Base-by-base conservation (phyloP, 2,329 filamentous ascomycete species). In the Aureobasidium sp. region DNA sequence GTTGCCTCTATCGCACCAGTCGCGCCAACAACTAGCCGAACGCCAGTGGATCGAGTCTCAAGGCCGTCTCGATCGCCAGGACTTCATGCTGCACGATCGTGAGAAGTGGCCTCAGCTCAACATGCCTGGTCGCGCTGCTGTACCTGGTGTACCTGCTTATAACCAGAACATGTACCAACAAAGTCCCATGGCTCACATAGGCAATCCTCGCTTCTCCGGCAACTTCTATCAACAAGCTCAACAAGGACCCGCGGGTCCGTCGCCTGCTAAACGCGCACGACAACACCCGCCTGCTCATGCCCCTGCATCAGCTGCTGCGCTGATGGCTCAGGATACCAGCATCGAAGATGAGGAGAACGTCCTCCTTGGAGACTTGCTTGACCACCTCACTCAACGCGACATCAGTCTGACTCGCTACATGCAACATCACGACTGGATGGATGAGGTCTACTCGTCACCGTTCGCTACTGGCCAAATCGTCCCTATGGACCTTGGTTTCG, bases 401-500 rank as follows among this genome's bases (percentile, higher is more conserved):
- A 88, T 99, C 64, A 96, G 91, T 68, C 80, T 90, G 64, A 85
- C 86, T 66, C 85, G 94, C 61, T 99, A 97, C 74, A 88, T 88
- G 72, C 91, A 97, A 71, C 95, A 99, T 69, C 93, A 99, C 70
- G 91, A 96, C 73, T 97, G 93, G 94, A 96, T 99, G 90, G 94
- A 97, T 71, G 93, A 99, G 75, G 87, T 99, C 31, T 84, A 97
- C 60, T 90, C 89, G 0, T 97, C 93, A 1, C 91, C 92, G 0
- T 97, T 96, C 71, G 82, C 88, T 27, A 88, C 93, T 65, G 84
- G 83, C 55, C 90, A 95, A 71, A 96, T 99, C 63, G 85, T 87
- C 9, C 91, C 93, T 0, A 85, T 91, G 2, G 92, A 96, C 71
- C 83, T 97, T 37, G 91, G 91, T 0, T 79, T 97, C 11, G 94